Evolutionary conservation across 176 grass and related monocot species (phyloP), one percentile per base, ranked within the genome.

Genomic region (Phoenix roebelenii): DNA sequence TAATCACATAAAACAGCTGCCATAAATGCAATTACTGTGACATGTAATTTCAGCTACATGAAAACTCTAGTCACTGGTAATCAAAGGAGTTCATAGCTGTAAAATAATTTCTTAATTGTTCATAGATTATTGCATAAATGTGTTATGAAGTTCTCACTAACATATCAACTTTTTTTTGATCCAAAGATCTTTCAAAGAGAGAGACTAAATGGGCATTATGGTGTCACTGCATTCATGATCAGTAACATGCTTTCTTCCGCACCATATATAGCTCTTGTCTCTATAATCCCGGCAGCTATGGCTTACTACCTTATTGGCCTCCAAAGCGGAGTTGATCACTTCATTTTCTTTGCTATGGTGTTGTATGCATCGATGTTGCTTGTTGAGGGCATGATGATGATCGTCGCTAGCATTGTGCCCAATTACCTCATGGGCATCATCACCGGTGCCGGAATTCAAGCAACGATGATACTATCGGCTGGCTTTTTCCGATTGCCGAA

Each of bases 391-490:
- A 22, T 80, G 14, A 80, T 85, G 82, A 76, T 85, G 72, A 69
- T 85, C 16, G 54, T 79, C 0, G 62, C 67, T 0, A 71, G n/a
- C 0, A 5, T 76, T 14, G 72, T 76, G 3, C 76, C 82, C 2
- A 68, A 85, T 66, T 85, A 75, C 48, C 62, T 85, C 0, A 79
- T 85, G 76, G 76, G 82, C 49, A 76, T 80, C 76, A 67, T 80
- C 9, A 0, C 65, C 0, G 76, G 76, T 5, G 51, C 82, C 15
- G 82, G 72, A 0, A 2, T 85, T 22, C 83, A 74, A 22, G 83
- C 65, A 2, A 14, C 77, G 17, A 66, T 80, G 63, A 66, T 85
- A 68, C 64, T 73, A 12, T 72, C 18, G 0, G 73, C 58, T 0
- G 77, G 73, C 26, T 78, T 81, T 50, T 86, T 86, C 22, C 69